These are phyloP conservation scores for Lactifluus rugatus DNA, from an alignment of 768 basidiomycete genomes.

Conservation along the genomic window DNA sequence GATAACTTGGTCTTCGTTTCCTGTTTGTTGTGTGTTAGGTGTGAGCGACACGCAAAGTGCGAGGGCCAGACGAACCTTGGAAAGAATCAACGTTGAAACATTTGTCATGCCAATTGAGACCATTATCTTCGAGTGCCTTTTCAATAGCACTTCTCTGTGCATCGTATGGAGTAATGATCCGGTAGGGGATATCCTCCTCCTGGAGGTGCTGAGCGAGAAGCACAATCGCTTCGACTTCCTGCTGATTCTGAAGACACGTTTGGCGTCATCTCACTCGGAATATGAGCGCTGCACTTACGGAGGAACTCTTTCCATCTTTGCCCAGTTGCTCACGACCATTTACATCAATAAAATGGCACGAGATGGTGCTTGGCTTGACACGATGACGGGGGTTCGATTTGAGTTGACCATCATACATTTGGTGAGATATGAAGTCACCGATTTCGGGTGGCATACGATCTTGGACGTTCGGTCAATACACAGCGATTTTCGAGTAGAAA, in stretches of 20 bases:
- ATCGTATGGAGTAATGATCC: slow-evolving; percentile 78
- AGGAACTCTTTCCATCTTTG: neutral
- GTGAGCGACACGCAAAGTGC: neutral
- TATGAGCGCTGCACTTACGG: neutral
- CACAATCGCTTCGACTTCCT: slow-evolving; percentile 48
- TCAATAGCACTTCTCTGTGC: slow-evolving; percentile 57
- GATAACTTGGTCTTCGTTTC: slow-evolving; percentile 75
- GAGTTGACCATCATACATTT: slow-evolving; percentile 54
- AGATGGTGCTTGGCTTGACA: slow-evolving; percentile 32
- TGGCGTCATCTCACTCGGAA: neutral
- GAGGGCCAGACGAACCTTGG: slow-evolving; percentile 43
- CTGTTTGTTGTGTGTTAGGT: slow-evolving; percentile 29
- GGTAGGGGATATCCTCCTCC: slow-evolving; percentile 37
- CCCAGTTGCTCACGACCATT: slow-evolving; percentile 28
- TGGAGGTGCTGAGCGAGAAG: slow-evolving; percentile 50
- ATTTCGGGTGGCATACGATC: slow-evolving; percentile 82
- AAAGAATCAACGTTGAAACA: slow-evolving; percentile 75
- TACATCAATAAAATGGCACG: slow-evolving; percentile 64
- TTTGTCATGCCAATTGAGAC: slow-evolving; percentile 53
- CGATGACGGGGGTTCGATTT: slow-evolving; percentile 43
- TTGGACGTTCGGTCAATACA: slow-evolving; percentile 25
- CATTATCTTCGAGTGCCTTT: slow-evolving; percentile 37
- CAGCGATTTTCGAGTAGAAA: neutral
- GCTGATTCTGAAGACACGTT: slow-evolving; percentile 40
- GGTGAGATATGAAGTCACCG: slow-evolving; percentile 59